Base-by-base conservation (phyloP, 2,329 filamentous ascomycete genomes). In the Eutypa lata region DNA sequence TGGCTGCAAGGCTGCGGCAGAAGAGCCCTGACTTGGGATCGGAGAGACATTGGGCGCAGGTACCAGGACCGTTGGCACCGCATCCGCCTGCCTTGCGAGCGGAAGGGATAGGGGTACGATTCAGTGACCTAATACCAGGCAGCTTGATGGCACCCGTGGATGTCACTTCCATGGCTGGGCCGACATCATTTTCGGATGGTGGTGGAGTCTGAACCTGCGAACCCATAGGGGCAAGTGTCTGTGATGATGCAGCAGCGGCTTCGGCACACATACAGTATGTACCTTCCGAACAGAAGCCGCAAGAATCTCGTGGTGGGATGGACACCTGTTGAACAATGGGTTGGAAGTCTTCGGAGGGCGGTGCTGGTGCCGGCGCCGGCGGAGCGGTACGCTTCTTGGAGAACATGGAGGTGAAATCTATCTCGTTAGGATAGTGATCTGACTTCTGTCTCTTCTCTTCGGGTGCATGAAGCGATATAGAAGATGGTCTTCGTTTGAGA, bases 211-310 rank as follows among this genome's bases (percentile, higher is more conserved):
- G 77, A 28, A 74, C 77, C 68, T 81, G 80, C 57, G 75, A 75
- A 49, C 74, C 66, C 24, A 72, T 70, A 26, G 67, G 65, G 7
- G 73, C 71, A 7, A 75, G 68, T 1, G 71, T 68, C 40, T 76
- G 72, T 14, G 73, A 65, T 2, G 57, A 55, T 7, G 56, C 50
- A 11, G 65, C 62, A 33, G 68, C 64, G 31, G 67, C 59, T 58
- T 92, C 89, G 22, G 89, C 89, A 69, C 90, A 94, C 59, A 91
- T 84, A 65, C 90, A 94, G 61, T 90, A 90, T 0, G 87, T 91
- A 4, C 88, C 89, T 54, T 92, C 88, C 56, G 87, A 83, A 71
- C 90, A 94, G 72, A 94, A 94, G 7, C 90, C 90, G 67, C 90
- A 94, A 19, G 83, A 81, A 61, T 93, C 89, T 56, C 83, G 80